Percentiles rank a stretch among this genome's conserved stretches.
phyloP scores from a whole-genome alignment of 2,329 filamentous ascomycete species.

The Aschersonia sp. region DNA sequence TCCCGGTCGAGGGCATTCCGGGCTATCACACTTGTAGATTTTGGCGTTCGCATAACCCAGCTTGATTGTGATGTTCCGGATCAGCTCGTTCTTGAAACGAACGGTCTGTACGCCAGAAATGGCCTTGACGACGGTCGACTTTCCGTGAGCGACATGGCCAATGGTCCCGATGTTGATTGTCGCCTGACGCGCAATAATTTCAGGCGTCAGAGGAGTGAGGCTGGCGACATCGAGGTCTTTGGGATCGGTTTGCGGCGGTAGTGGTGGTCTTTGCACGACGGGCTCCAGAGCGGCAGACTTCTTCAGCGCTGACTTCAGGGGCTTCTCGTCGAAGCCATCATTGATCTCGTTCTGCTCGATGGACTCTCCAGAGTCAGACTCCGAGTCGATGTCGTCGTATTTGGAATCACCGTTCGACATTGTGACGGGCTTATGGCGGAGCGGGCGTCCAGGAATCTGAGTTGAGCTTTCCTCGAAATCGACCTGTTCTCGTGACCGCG shows the following conservation, averaged over 20 bases:
- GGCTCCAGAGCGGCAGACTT: constrained; percentile 43
- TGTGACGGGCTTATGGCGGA: constrained; percentile 14
- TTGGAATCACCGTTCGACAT: constrained; percentile 48
- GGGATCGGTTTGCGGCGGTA: constrained; percentile 86
- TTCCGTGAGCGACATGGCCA: constrained; percentile 96
- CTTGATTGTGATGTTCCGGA: constrained; percentile 99
- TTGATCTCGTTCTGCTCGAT: constrained; percentile 41
- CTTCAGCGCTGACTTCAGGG: constrained; percentile 76
- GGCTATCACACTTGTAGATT: constrained; percentile 96
- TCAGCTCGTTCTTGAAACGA: constrained; percentile 98
- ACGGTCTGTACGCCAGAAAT: constrained; percentile 98
- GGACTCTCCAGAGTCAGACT: constrained; percentile 52
- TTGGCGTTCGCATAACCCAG: constrained; percentile 98
- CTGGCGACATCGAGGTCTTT: constrained; percentile 69
- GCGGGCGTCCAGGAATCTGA: constrained; percentile 6
- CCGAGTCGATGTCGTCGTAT: constrained; percentile 61
- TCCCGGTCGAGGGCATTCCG: constrained; percentile 78
- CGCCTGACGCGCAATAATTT: constrained; percentile 94
- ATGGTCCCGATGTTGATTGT: constrained; percentile 99
- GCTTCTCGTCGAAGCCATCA: constrained; percentile 48
- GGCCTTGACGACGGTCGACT: constrained; percentile 97
- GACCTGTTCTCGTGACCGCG: neutral
- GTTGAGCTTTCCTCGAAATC: neutral
- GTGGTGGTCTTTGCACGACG: constrained; percentile 34
- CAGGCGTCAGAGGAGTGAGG: constrained; percentile 75